These are phyloP conservation scores for Phytophthora macrochlamydospora DNA, from an alignment of 352 stramenopile species.

Conservation along the genomic window DNA sequence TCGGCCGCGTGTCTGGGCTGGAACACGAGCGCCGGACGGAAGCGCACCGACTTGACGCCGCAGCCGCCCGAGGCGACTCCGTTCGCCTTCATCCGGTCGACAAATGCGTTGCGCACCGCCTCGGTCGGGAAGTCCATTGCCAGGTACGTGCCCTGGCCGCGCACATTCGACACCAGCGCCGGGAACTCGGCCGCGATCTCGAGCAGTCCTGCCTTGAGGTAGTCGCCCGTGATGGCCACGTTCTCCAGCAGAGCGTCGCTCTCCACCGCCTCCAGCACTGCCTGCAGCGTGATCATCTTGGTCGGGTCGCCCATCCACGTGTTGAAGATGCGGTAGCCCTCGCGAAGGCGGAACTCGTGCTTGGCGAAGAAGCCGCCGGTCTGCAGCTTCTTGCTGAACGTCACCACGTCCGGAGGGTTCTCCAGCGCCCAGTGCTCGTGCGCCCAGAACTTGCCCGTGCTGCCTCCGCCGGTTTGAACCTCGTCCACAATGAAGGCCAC, in stretches of 20 bases:
- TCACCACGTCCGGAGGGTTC: constrained; percentile 82
- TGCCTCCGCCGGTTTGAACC: constrained; percentile 82
- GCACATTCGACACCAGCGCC: constrained; percentile 69
- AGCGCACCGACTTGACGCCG: constrained; percentile 72
- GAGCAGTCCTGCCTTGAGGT: constrained; percentile 63
- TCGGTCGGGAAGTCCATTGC: constrained; percentile 75
- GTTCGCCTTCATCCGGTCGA: constrained; percentile 59
- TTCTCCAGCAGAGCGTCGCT: constrained; percentile 72
- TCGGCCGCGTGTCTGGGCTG: constrained; percentile 77
- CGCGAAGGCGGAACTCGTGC: constrained; percentile 67
- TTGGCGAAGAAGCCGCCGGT: constrained; percentile 86
- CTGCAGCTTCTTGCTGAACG: constrained; percentile 89
- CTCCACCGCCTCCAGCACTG: constrained; percentile 13
- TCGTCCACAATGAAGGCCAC: constrained; percentile 88
- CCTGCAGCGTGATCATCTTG: constrained; percentile 85
- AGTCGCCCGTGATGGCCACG: constrained; percentile 71
- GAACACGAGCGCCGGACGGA: constrained; percentile 82
- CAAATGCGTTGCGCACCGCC: constrained; percentile 63
- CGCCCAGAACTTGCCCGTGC: constrained; percentile 86
- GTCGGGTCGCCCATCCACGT: constrained; percentile 89
- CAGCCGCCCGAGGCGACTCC: constrained; percentile 73
- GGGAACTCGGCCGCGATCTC: constrained; percentile 56
- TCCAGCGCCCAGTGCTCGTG: constrained; percentile 82
- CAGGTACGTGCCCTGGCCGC: constrained; percentile 82
- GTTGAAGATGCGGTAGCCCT: constrained; percentile 88